Evolutionary conservation across 192 early-diverging fungal genomes (phyloP), one percentile per base, ranked within the genome.

Genomic region (Coemansia sp.): DNA sequence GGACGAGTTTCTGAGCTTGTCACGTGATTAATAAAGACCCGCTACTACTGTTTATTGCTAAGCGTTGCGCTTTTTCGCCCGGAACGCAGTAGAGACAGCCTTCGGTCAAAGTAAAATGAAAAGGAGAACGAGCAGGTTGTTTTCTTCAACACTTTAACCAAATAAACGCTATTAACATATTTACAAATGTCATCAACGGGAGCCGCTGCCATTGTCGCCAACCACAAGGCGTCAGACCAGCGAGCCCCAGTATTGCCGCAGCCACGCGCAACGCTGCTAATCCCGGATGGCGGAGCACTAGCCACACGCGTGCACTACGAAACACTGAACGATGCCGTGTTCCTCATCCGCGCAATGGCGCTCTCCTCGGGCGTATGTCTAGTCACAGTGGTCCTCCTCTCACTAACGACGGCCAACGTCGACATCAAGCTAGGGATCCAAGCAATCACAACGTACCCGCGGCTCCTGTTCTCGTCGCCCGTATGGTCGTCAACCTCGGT

Each of bases 291-390:
- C 43, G 79, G 74, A 0, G 74, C 76, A 5, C 46, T 76, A 17
- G 79, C 79, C n/a, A 77, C 71, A 5, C 79, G 74, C 25, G 74
- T 77, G 51, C 79, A 77, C 61, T 82, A 82, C 70, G 74, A 82
- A 59, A 77, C 79, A 24, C 74, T 74, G 1, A 77, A 77, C 65
- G 79, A 82, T 59, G 79, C 79, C 19, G 70, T 82, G 71, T 82
- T 82, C 25, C 62, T 73, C 9, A 40, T 77, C 64, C 67, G 71
- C 15, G 74, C 62, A 19, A 76, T 74, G 15, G 59, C 68, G 24
- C 60, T 75, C 57, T 65, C 74, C 17, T 46, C 74, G 6, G 67
- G 73, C 17, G 41, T 77, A 4, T 76, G 74, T 24, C 67, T 82
- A 46, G 67, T 59, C 6, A 41, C 66, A 15, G 71, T 74, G 8